Percentiles rank a stretch among this genome's conserved stretches.
Evolutionary conservation across 177 flowering plant genomes (phyloP).

Genomic region (Vitis hybrid): DNA sequence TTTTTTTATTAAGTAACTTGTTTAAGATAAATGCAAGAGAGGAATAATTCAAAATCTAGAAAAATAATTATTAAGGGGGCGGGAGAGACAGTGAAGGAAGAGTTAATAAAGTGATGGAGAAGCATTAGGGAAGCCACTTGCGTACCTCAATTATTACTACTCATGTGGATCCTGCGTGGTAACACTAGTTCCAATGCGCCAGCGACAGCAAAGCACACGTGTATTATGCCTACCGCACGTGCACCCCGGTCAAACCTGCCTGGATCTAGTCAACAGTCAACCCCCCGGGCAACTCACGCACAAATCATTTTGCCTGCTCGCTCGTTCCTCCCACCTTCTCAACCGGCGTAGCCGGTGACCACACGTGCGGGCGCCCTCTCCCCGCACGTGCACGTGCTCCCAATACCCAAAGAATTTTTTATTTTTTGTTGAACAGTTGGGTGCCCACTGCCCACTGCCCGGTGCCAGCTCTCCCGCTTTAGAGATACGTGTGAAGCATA

Average conservation of each 20-base stretch:
- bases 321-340: neutral
- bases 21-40: too few species aligned
- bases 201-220: conserved; percentile 47
- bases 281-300: neutral
- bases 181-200: conserved; percentile 12
- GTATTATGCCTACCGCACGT: conserved; percentile 36
- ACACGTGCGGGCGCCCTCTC: conserved; percentile 1
- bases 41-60: neutral
- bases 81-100: too few species aligned
- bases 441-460: conserved; percentile 21
- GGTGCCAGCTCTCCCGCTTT: conserved; percentile 14
- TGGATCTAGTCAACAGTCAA: conserved; percentile 50
- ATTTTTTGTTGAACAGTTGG: conserved; percentile 10
- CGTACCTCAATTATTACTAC: conserved; percentile 16
- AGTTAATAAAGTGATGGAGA: neutral
- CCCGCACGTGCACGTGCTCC: conserved; percentile 10
- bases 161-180: conserved; percentile 44
- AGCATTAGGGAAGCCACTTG: conserved; percentile 12
- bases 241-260: conserved; percentile 38
- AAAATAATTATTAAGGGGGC: neutral
- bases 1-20: too few species aligned
- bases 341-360: conserved; percentile 22
- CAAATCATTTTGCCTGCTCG: neutral
- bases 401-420: neutral
- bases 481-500: neutral